Percentiles rank a stretch among this genome's conserved stretches.
Conservation (phyloP, 2,329 filamentous ascomycete species). For the Calonectria hongkongensis region DNA sequence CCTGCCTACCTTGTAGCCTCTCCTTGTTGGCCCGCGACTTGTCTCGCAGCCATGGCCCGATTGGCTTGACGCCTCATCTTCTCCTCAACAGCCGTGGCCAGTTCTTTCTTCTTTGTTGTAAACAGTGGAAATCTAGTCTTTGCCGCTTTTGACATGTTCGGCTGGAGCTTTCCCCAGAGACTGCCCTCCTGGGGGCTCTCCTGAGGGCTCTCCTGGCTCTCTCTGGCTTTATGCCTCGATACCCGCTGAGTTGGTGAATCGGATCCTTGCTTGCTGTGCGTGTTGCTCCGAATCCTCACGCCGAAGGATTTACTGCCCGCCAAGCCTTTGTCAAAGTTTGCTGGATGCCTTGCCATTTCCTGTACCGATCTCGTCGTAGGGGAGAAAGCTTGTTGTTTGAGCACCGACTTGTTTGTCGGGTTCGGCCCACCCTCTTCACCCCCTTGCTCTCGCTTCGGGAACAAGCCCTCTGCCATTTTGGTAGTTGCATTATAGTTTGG, state of each 20-base stretch:
- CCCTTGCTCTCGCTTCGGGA: slow-evolving; percentile 17
- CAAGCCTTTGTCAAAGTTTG: slow-evolving; percentile 49
- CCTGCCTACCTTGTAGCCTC: neutral
- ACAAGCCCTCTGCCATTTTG: neutral
- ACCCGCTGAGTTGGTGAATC: neutral
- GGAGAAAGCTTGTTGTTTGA: slow-evolving; percentile 42
- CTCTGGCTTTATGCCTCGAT: slow-evolving; percentile 44
- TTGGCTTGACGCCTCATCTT: slow-evolving; percentile 25
- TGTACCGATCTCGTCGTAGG: slow-evolving; percentile 48
- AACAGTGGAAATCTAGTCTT: slow-evolving; percentile 51
- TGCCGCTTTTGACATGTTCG: slow-evolving; percentile 45
- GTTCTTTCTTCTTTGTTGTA: slow-evolving; percentile 49
- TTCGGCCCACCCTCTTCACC: slow-evolving; percentile 16
- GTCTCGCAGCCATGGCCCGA: neutral
- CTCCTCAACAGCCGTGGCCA: slow-evolving; percentile 50
- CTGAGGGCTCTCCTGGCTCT: slow-evolving; percentile 36
- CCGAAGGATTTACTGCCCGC: slow-evolving; percentile 39
- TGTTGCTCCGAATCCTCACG: neutral
- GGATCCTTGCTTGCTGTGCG: neutral
- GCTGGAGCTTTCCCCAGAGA: slow-evolving; percentile 54
- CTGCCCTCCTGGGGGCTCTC: slow-evolving; percentile 41
- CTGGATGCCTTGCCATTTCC: slow-evolving; percentile 50
- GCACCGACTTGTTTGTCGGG: slow-evolving; percentile 9
- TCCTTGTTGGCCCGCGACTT: neutral
- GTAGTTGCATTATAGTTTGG: neutral